phyloP scores from a whole-genome alignment of 2,329 filamentous ascomycete genomes.

The Alternaria rosae region DNA sequence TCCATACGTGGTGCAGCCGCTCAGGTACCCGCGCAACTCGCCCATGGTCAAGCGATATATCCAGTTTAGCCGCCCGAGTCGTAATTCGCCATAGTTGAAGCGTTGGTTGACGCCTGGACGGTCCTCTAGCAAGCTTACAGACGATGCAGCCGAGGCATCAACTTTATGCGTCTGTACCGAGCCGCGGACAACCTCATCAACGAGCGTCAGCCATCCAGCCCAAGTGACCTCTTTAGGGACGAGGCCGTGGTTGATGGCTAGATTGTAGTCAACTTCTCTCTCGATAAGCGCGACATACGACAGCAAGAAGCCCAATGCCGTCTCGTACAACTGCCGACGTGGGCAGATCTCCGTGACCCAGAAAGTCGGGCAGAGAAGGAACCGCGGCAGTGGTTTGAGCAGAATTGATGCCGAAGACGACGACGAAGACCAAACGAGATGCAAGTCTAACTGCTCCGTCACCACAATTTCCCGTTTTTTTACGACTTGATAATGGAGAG shows the following conservation, averaged over 20 bases:
- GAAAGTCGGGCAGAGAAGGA: constrained; percentile 25
- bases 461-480: constrained; percentile 32
- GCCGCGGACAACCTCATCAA: constrained; percentile 15
- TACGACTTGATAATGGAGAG: constrained; percentile 29
- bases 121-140: background rate
- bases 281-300: constrained; percentile 31
- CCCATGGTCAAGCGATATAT: constrained; percentile 27
- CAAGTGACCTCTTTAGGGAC: constrained; percentile 32
- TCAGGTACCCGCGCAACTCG: constrained; percentile 27
- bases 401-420: constrained; percentile 17
- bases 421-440: constrained; percentile 31
- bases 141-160: constrained; percentile 5
- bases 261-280: constrained; percentile 27
- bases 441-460: constrained; percentile 31
- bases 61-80: constrained; percentile 36
- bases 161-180: constrained; percentile 4
- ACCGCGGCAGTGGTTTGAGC: constrained; percentile 33
- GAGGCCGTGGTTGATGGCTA: constrained; percentile 23
- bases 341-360: constrained; percentile 28
- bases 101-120: constrained; percentile 29
- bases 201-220: constrained; percentile 23
- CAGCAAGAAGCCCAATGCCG: constrained; percentile 29
- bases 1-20: constrained; percentile 32
- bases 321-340: constrained; percentile 20
- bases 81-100: constrained; percentile 35